Base-by-base conservation (phyloP, 768 basidiomycete species). In the Suillus subalutaceus region DNA sequence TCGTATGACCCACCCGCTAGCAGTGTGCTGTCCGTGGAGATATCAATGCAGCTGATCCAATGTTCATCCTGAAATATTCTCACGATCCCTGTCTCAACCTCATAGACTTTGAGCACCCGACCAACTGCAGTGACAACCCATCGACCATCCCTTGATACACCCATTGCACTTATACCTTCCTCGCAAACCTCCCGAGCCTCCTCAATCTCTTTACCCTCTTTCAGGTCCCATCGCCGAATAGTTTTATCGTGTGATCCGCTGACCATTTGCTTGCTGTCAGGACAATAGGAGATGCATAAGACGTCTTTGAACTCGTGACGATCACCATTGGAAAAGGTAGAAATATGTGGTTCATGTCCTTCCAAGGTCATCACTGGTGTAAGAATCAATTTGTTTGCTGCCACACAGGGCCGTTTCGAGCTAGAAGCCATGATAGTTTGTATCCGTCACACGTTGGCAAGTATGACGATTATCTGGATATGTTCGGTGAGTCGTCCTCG, bases 141-240 rank as follows among this genome's bases (percentile, higher is more conserved):
- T 48, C n/a, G 46, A 48, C 46, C 46, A 23, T 48, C 46, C 12
- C n/a, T 48, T 48, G 46, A 48, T n/a, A 48, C n/a, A 2, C 20
- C 10, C 10, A n/a, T n/a, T n/a, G 1, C n/a, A 4, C 2, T 0
- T 48, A 48, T 4, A 46, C 0, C 0, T 20, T 44, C 8, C 20
- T n/a, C 9, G 20, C 4, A 46, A n/a, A n/a, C 44, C 20, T 48
- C 44, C 20, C 44, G 8, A 20, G 9, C 44, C 8, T 46, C 44
- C 44, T 46, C 4, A 1, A 46, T 46, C 9, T 46, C 44, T 4
- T 46, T 46, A 46, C 20, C 44, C 20, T 46, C 20, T 9, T 9
- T 20, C 44, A 46, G 44, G 44, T 46, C 44, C 20, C 44, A 46
- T n/a, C 44, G 20, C 44, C 9, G 44, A n/a, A 46, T n/a, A 0